Conservation (phyloP, 2,329 filamentous ascomycete genomes). For the Talaromyces sp. region DNA sequence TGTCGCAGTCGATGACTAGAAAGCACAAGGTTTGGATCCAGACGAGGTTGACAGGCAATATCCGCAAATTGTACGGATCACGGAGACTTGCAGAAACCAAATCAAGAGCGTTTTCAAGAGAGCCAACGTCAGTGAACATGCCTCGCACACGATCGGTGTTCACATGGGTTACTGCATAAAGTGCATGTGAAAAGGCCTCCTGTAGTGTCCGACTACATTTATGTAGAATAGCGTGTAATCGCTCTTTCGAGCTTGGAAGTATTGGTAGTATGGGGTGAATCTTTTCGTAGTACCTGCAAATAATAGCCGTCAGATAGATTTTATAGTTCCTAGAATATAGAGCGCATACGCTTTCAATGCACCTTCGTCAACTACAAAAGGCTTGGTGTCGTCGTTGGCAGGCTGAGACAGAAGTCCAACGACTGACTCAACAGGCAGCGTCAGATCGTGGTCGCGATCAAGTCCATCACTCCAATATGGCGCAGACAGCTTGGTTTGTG, state of each 20-base stretch:
- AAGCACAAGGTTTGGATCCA: slow-evolving; percentile 42
- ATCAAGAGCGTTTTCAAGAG: slow-evolving; percentile 42
- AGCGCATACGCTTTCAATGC: slow-evolving; percentile 38
- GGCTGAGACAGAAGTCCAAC: slow-evolving; percentile 26
- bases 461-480: slow-evolving; percentile 37
- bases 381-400: slow-evolving; percentile 33
- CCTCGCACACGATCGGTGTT: slow-evolving; percentile 33
- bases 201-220: slow-evolving; percentile 40
- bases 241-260: slow-evolving; percentile 39
- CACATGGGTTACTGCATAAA: slow-evolving; percentile 41
- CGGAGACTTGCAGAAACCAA: slow-evolving; percentile 38
- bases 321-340: neutral
- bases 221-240: slow-evolving; percentile 36
- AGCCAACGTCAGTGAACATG: slow-evolving; percentile 34
- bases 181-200: slow-evolving; percentile 39
- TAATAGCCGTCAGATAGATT: slow-evolving; percentile 18
- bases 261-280: slow-evolving; percentile 42
- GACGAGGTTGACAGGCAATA: slow-evolving; percentile 37
- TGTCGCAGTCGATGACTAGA: slow-evolving; percentile 43
- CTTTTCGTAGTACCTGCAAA: slow-evolving; percentile 38
- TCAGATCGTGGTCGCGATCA: slow-evolving; percentile 26
- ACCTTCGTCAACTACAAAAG: slow-evolving; percentile 38
- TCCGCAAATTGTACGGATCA: slow-evolving; percentile 34
- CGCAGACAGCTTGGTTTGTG: slow-evolving; percentile 34
- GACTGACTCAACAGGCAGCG: slow-evolving; percentile 13